Conservation (phyloP, 306 rosid species). For the Medicago arabica region DNA sequence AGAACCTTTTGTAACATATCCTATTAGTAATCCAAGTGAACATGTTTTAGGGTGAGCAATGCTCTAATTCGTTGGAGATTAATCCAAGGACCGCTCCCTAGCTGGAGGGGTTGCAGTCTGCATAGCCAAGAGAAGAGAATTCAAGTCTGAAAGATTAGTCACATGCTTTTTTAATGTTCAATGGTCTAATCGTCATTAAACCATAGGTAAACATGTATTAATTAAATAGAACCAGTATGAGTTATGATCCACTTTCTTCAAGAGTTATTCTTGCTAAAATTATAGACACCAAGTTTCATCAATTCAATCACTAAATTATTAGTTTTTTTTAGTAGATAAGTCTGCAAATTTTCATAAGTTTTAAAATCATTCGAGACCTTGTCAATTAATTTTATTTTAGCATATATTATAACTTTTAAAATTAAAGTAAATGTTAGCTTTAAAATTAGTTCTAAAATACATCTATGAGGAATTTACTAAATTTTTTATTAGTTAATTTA, state of each 20-base stretch:
- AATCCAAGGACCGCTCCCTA: neutral
- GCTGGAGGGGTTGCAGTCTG: neutral
- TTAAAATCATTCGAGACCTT: neutral
- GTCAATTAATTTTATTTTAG: neutral
- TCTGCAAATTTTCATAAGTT: neutral
- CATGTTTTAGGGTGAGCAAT: neutral
- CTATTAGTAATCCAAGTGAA: neutral
- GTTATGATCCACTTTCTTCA: neutral
- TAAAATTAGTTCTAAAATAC: neutral
- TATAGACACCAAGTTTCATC: neutral
- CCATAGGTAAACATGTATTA: neutral
- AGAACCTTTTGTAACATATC: constrained; percentile 1
- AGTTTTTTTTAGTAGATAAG: neutral
- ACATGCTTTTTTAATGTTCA: neutral
- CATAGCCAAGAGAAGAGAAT: neutral
- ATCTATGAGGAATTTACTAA: neutral
- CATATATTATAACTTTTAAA: neutral
- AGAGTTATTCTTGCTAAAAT: too few relatives aligned
- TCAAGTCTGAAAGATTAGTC: neutral
- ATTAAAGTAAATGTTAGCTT: neutral
- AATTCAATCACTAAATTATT: too few relatives aligned
- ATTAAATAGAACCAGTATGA: neutral
- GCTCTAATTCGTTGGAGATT: neutral
- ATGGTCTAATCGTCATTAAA: neutral
- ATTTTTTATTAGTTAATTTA: neutral